Evolutionary conservation across 2,329 filamentous ascomycete species (phyloP), one percentile per base, ranked within the genome.

Genomic region (Botrytis elliptica): DNA sequence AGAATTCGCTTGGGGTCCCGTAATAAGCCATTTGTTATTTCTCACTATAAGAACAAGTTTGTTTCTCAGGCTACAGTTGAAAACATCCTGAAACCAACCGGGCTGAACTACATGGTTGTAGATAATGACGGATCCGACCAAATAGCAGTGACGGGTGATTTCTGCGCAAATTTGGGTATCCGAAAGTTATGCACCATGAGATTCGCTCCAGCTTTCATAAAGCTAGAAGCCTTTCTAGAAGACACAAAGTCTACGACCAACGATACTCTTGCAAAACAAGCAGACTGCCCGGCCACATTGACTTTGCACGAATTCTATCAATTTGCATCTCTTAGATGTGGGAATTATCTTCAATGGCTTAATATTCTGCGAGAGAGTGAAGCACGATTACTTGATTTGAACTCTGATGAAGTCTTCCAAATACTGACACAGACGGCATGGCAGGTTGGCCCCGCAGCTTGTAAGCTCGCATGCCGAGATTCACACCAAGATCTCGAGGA

Each of bases 291-390:
- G 0, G 18, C 73, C 0, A 77, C 84, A 36, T 81, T 92, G 72
- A 83, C 85, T 0, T 74, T 88, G 0, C 84, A 86, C 0, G 88
- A 92, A 71, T 91, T 85, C 78, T 86, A 87, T 69, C 82, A 84
- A 0, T 84, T 90, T n/a, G 82, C 83, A 0, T 78, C 84, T 0
- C 75, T 91, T 4, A 83, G 86, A 0, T 78, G 85, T 1, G 88
- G 88, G 0, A 74, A 83, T 29, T 77, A 79, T 1, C 79, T 89
- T 14, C 86, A 88, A 69, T 91, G 88, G 86, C 77, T 82, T 14
- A 91, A 90, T 71, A 85, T 91, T 4, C 77, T 89, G 0, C 77
- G 83, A 0, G 85, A 90, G 76, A 79, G 91, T 4, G 79, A 81
- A 0, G 81, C 82, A 1, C 84, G 86, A 0, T 82, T 82, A 1